Evolutionary conservation across 2,329 filamentous ascomycete species (phyloP).

Genomic region (Cordyceps farinosa): DNA sequence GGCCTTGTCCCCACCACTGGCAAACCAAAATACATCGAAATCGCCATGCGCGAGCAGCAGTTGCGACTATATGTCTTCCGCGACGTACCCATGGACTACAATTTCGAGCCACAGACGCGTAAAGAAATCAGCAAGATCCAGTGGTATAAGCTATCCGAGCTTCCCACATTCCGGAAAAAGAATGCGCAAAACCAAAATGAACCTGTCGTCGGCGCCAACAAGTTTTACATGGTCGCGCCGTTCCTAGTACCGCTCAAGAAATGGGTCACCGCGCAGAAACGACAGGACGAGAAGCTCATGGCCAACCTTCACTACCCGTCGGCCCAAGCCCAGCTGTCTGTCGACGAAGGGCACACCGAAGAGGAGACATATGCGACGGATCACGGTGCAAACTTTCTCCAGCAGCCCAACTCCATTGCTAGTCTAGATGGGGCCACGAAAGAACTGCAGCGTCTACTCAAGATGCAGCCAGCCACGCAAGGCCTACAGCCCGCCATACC

Average conservation of each 20-base stretch:
- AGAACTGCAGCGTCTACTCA: conserved; percentile 53
- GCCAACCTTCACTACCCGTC: conserved; percentile 40
- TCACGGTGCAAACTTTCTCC: conserved; percentile 15
- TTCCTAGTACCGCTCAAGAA: conserved; percentile 83
- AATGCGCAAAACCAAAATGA: conserved; percentile 55
- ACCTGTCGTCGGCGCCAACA: conserved; percentile 65
- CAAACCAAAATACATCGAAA: conserved; percentile 77
- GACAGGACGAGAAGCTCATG: conserved; percentile 56
- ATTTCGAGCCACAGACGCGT: conserved; percentile 84
- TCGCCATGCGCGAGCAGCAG: conserved; percentile 89
- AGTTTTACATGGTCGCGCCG: conserved; percentile 97
- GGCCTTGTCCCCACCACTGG: conserved; percentile 70
- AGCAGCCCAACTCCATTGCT: conserved; percentile 37
- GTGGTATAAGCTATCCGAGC: conserved; percentile 87
- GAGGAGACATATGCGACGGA: conserved; percentile 52
- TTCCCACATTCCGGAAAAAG: conserved; percentile 78
- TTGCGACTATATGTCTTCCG: conserved; percentile 90
- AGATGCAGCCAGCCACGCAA: conserved; percentile 52
- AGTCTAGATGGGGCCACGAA: conserved; percentile 49
- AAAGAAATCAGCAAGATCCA: conserved; percentile 97
- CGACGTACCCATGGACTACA: conserved; percentile 78
- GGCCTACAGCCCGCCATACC: conserved; percentile 36
- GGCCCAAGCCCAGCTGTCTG: conserved; percentile 37
- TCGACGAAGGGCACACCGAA: conserved; percentile 58
- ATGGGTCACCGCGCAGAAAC: conserved; percentile 85